A percentile compares a stretch with the other conserved stretches of the same genome.
phyloP scores from a whole-genome alignment of 305 asterid genomes.

The Andrographis paniculata region DNA sequence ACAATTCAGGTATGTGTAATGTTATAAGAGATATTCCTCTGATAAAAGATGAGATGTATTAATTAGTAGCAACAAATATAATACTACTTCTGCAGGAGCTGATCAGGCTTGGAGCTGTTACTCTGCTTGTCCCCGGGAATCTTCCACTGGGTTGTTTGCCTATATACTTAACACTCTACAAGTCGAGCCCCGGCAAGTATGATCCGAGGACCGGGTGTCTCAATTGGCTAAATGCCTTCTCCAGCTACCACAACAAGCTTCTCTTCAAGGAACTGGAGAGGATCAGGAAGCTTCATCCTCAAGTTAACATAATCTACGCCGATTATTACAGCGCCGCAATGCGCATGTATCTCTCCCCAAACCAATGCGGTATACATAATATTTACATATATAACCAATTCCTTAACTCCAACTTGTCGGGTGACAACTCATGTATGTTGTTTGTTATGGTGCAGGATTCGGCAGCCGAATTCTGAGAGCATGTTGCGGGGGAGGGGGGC shows the following conservation, averaged over 20 bases:
- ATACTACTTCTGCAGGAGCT: conserved; percentile 20
- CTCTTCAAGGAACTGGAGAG: conserved; percentile 19
- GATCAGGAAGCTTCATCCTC: conserved; percentile 14
- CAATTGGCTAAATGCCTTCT: conserved; percentile 24
- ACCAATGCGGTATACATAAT: no score
- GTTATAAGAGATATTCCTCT: no score
- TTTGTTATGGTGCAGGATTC: no score
- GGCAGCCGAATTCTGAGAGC: no score
- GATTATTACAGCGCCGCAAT: conserved; percentile 34
- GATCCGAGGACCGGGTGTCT: conserved; percentile 29
- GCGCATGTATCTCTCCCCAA: no score
- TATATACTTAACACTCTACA: conserved; percentile 14
- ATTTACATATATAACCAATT: no score
- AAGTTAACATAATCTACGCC: conserved; percentile 23
- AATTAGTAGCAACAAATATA: no score
- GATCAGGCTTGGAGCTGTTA: conserved; percentile 25
- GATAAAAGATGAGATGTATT: no score
- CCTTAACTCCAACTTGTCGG: no score
- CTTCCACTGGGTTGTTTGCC: conserved; percentile 27
- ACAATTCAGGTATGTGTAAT: no score
- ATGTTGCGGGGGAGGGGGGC: no score
- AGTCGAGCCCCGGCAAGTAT: not conserved
- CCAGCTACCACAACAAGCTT: conserved; percentile 19
- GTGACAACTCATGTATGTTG: no score
- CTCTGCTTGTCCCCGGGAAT: conserved; percentile 29